Conservation (phyloP, 352 stramenopile species). For the Pythium scleroteichum region DNA sequence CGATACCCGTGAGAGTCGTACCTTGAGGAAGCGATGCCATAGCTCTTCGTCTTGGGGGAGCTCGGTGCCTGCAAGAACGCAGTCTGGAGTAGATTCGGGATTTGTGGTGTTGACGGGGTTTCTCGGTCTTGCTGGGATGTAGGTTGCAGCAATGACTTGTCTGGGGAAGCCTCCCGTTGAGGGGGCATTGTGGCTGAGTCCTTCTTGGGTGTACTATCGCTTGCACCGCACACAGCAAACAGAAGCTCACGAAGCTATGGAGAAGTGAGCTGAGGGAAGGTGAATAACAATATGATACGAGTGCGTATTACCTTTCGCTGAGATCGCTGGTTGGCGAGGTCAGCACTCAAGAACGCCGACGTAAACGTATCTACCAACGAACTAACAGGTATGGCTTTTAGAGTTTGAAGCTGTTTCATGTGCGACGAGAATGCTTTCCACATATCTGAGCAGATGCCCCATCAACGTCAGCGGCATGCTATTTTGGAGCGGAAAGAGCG, state of each 20-base stretch:
- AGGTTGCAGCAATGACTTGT: not conserved
- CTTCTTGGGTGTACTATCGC: constrained; percentile 23
- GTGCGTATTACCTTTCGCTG: constrained; percentile 71
- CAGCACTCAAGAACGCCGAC: constrained; percentile 53
- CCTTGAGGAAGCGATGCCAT: constrained; percentile 51
- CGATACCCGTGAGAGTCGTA: constrained; percentile 13
- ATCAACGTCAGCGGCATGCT: not conserved
- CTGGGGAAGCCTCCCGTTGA: not conserved
- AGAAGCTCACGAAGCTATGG: constrained; percentile 68
- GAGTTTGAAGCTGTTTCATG: constrained; percentile 53
- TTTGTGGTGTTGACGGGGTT: constrained; percentile 17
- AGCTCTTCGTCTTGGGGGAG: constrained; percentile 52
- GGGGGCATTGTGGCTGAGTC: not conserved
- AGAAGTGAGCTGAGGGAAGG: not conserved
- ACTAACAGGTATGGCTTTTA: constrained; percentile 40
- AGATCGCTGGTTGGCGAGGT: constrained; percentile 56
- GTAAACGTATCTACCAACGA: constrained; percentile 52
- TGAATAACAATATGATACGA: not conserved
- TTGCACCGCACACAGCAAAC: constrained; percentile 40
- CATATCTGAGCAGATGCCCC: constrained; percentile 40
- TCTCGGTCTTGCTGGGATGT: constrained; percentile 10
- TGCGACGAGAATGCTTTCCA: constrained; percentile 65
- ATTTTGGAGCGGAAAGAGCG: not conserved
- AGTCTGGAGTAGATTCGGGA: constrained; percentile 55
- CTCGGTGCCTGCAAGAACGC: constrained; percentile 60